A percentile compares a stretch with the other conserved stretches of the same genome.
These are phyloP conservation scores for Umbilicus rupestris DNA, from an alignment of 164 flowering plant species.

Conservation along the genomic window DNA sequence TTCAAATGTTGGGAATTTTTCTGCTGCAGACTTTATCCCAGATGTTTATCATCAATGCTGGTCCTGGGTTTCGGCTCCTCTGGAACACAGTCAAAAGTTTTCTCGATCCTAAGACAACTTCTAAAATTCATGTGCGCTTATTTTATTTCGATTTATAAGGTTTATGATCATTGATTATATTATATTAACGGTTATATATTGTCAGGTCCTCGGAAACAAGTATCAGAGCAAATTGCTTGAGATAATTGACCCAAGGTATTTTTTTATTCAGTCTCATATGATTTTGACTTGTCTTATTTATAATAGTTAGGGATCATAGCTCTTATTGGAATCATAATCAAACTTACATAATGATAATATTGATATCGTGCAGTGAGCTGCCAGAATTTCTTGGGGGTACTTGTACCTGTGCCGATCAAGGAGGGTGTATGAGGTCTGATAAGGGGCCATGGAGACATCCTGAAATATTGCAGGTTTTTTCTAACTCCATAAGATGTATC, in stretches of 20 bases:
- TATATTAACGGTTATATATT: not conserved
- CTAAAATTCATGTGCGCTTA: constrained; percentile 77
- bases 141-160: not conserved
- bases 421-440: constrained; percentile 65
- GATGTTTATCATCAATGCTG: constrained; percentile 97
- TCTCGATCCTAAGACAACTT: constrained; percentile 79
- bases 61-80: constrained; percentile 83
- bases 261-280: not conserved
- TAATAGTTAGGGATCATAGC: too few relatives aligned
- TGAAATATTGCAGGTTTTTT: constrained; percentile 30
- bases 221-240: constrained; percentile 85
- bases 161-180: not conserved
- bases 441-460: constrained; percentile 81
- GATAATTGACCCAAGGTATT: constrained; percentile 79
- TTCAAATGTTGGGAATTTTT: not conserved
- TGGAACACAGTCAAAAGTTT: constrained; percentile 83
- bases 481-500: not conserved
- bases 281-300: too few relatives aligned
- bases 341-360: not conserved
- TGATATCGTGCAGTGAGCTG: constrained; percentile 36
- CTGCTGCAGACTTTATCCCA: constrained; percentile 61
- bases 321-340: not conserved
- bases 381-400: constrained; percentile 67
- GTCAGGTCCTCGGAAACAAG: constrained; percentile 83
- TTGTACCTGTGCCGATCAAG: constrained; percentile 44